Base-by-base conservation (phyloP, 139 green algal genomes). In the Diplosphaera chodatii region DNA sequence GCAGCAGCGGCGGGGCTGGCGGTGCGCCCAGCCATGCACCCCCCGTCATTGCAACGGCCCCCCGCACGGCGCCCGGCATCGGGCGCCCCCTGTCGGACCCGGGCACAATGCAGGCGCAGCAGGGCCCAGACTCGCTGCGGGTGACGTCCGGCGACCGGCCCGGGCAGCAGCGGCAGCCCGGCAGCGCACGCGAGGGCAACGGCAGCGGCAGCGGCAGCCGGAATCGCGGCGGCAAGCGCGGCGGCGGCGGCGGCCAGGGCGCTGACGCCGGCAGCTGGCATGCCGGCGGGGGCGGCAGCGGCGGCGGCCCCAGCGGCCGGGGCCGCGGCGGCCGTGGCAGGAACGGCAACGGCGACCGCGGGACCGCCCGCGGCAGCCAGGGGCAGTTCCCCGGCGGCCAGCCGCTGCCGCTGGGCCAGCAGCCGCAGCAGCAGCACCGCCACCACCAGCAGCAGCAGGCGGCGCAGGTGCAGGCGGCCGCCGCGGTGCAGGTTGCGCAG, bases 171-270 rank as follows among this genome's bases (percentile, higher is more conserved):
- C 74, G 71, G 27, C 62, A 66, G 32, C 37, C 63, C 10, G 34
- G 32, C 2, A 31, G 32, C 6, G 68, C 40, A 3, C 70, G 48
- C 32, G 34, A 29, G 28, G 55, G 55, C 23, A 13, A 28, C 27
- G 29, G 80, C 80, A 55, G 63, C 72, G 66, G 63, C 75, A 40
- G 55, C 23, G 13, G 32, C 27, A 28, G 64, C 63, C 28, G 80
- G 78, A 55, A 55, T 69, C 70, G 63, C 75, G 55, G 37, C 37
- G 10, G 37, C 68, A 37, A 33, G 20, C 23, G 32, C 27, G 32
- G 64, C 63, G 29, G 80, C 80, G 41, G 63, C 69, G 66, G 63
- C 73, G 10, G 56, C n/a, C n/a, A n/a, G 28, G 66, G 66, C 4
- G 32, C 55, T 15, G 41, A 31, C 62, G 16, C 56, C 59, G 40